Evolutionary conservation across 2,329 filamentous ascomycete species (phyloP).

Genomic region (Cytospora schulzeri): DNA sequence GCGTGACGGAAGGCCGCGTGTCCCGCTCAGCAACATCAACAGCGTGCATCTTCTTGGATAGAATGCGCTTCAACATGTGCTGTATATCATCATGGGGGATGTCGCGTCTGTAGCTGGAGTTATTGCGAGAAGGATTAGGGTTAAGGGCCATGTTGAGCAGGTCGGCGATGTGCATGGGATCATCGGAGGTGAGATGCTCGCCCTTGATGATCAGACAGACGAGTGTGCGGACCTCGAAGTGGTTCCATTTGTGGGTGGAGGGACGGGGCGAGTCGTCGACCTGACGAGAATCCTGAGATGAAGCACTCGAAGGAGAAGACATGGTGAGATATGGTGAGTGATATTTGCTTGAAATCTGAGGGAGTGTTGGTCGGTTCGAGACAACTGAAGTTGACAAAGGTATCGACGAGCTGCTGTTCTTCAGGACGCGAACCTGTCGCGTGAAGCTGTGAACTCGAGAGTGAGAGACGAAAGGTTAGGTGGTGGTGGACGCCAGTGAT

Average conservation of each 20-base stretch:
- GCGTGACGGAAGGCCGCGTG: constrained; percentile 3
- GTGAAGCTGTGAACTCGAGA: not conserved
- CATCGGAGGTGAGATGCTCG: constrained; percentile 11
- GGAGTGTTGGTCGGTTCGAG: not conserved
- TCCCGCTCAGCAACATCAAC: constrained; percentile 13
- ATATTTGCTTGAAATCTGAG: not conserved
- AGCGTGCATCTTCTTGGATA: constrained; percentile 25
- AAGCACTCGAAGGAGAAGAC: not conserved
- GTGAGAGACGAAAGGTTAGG: too few species aligned
- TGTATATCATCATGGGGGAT: constrained; percentile 20
- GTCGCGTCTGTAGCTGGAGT: constrained; percentile 17
- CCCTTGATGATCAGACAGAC: constrained; percentile 26
- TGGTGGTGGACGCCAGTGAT: too few species aligned
- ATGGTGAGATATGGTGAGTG: not conserved
- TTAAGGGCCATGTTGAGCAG: constrained; percentile 26
- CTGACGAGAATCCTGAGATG: not conserved
- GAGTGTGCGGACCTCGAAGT: constrained; percentile 24
- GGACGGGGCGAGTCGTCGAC: not conserved
- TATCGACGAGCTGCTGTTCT: not conserved
- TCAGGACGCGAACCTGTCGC: not conserved
- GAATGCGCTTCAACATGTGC: constrained; percentile 22
- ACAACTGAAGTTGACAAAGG: not conserved
- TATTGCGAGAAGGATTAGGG: constrained; percentile 1
- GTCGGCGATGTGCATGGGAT: constrained; percentile 18
- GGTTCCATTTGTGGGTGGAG: constrained; percentile 11